Conservation (phyloP, 768 basidiomycete species). For the Termitomyces sp. region DNA sequence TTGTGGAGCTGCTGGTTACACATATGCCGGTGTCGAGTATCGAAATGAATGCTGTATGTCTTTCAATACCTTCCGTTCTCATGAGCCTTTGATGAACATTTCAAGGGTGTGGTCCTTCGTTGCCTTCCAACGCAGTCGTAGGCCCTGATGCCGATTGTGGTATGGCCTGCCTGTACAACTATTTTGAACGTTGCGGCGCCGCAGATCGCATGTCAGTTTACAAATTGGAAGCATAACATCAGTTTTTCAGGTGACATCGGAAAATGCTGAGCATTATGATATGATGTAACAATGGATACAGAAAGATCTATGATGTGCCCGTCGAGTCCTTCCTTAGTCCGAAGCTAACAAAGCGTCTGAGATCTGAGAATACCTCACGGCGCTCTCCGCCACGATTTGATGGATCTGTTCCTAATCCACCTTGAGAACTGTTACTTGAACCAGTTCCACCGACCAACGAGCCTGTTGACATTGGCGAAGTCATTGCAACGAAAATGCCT, state of each 20-base stretch:
- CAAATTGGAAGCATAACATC: neutral
- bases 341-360: slow-evolving; percentile 85
- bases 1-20: slow-evolving; percentile 4
- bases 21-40: slow-evolving; percentile 6
- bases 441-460: slow-evolving; percentile 39
- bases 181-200: slow-evolving; percentile 10
- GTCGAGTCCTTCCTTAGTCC: slow-evolving; percentile 70
- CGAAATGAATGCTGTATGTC: slow-evolving; percentile 9
- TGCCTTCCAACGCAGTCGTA: neutral
- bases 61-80: neutral
- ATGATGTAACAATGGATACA: neutral
- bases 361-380: slow-evolving; percentile 84
- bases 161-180: slow-evolving; percentile 11
- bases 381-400: slow-evolving; percentile 42
- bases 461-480: slow-evolving; percentile 59
- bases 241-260: neutral
- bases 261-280: neutral
- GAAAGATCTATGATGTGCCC: slow-evolving; percentile 16
- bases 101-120: slow-evolving; percentile 10
- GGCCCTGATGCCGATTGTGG: slow-evolving; percentile 10
- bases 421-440: slow-evolving; percentile 1
- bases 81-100: neutral
- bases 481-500: slow-evolving; percentile 52
- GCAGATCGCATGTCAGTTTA: slow-evolving; percentile 13
- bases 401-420: slow-evolving; percentile 45